Evolutionary conservation across 768 basidiomycete genomes (phyloP), one percentile per base, ranked within the genome.

Genomic region (Stropharia rugosoannulata): DNA sequence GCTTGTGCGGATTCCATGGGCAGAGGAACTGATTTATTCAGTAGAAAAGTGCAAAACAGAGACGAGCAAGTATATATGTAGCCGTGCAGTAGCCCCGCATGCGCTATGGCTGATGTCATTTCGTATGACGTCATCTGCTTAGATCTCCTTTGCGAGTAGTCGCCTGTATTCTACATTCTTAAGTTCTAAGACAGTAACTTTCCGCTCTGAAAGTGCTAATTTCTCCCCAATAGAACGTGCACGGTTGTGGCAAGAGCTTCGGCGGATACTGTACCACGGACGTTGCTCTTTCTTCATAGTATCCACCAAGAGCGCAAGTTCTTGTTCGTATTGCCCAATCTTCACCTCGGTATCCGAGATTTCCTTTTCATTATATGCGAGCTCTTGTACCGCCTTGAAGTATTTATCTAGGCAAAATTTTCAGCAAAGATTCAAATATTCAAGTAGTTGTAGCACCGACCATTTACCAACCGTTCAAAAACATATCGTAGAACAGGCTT

Each of bases 401-500:
- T 89, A 75, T 4, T 81, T 71, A 62, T 96, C 95, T 90, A 53
- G 52, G 35, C 4, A 35, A 29, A 8, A 6, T 39, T 12, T 12
- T 58, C 38, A 62, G 59, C 19, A 43, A 22, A 13, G 5, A 25
- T 9, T 11, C 2, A n/a, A 13, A 39, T 3, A 16, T 37, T 32
- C 40, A 38, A 41, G 15, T 25, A 18, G 4, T 38, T 42, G 54
- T 64, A 44, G 15, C 41, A 63, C 78, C 42, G 62, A 90, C 93
- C 95, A 44, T 86, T 75, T 0, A 89, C 88, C 2, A 98, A 79
- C 40, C 84, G 80, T 61, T 91, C 80, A 67, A 97, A 99, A 4
- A 92, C 93, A 64, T 84, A 89, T 71, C 82, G 81, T 66, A 90
- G 89, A 0, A 98, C 85, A 0, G 97, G 97, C 70, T 89, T 95